Evolutionary conservation across 2,329 filamentous ascomycete species (phyloP).

Genomic region (Colletotrichum spinosum): DNA sequence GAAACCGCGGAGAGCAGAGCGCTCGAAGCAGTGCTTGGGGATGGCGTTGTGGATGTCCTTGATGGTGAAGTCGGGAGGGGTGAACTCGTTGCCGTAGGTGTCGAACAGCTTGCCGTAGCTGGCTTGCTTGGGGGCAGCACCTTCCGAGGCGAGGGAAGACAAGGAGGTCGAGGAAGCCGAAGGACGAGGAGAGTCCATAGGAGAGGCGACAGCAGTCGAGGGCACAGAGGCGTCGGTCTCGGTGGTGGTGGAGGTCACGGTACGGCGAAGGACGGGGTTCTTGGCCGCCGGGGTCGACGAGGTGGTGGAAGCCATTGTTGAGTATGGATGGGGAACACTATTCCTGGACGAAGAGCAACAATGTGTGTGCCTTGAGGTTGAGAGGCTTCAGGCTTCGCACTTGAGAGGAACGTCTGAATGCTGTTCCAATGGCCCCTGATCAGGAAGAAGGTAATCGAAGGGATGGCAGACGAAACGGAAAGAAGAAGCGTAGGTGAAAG

Average conservation of each 20-base stretch:
- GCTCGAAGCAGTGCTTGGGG: slow-evolving; percentile 95
- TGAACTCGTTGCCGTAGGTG: slow-evolving; percentile 94
- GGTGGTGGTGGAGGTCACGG: slow-evolving; percentile 53
- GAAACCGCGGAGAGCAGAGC: slow-evolving; percentile 80
- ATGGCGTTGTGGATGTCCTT: slow-evolving; percentile 98
- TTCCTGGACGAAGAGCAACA: slow-evolving; percentile 6
- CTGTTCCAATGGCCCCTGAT: slow-evolving; percentile 33
- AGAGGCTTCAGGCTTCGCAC: slow-evolving; percentile 20
- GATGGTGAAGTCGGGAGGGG: slow-evolving; percentile 95
- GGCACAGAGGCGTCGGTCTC: slow-evolving; percentile 61
- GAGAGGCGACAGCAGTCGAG: slow-evolving; percentile 68
- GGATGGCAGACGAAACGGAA: slow-evolving; percentile 21
- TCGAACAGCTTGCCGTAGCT: slow-evolving; percentile 79
- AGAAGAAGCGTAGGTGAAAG: neutral
- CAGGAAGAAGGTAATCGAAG: neutral
- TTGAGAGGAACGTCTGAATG: slow-evolving; percentile 24
- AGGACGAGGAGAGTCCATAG: slow-evolving; percentile 68
- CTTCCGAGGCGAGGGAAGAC: slow-evolving; percentile 84
- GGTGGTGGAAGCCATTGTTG: slow-evolving; percentile 59
- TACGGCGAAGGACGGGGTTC: slow-evolving; percentile 61
- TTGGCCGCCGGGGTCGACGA: slow-evolving; percentile 56
- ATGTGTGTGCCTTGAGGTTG: slow-evolving; percentile 13
- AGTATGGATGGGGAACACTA: slow-evolving; percentile 9
- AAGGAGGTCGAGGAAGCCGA: slow-evolving; percentile 90
- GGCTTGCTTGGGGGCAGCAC: slow-evolving; percentile 59